Conservation (phyloP, 2,329 filamentous ascomycete genomes). For the Fusarium xylarioides region DNA sequence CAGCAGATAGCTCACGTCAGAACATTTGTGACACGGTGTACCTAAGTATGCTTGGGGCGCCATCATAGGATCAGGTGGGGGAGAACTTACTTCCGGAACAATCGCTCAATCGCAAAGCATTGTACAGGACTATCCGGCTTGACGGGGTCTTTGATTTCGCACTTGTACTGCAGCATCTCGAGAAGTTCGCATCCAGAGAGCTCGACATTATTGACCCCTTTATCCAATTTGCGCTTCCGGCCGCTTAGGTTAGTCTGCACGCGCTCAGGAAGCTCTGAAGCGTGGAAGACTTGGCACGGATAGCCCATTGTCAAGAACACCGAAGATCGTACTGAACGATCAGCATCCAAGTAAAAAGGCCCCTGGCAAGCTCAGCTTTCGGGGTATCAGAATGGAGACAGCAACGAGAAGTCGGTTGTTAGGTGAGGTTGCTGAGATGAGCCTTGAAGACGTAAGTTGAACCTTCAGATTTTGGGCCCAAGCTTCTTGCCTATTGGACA, state of each 20-base stretch:
- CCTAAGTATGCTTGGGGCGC: background rate
- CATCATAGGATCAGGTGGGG: background rate
- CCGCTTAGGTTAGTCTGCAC: constrained; percentile 60
- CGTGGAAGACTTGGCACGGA: constrained; percentile 64
- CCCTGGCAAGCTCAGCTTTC: background rate
- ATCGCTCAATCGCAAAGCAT: constrained; percentile 66
- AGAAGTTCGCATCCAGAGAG: constrained; percentile 65
- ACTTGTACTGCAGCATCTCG: constrained; percentile 69
- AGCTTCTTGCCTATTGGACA: constrained; percentile 17
- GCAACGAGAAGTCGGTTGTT: constrained; percentile 60
- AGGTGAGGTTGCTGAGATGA: constrained; percentile 64
- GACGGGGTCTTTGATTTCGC: constrained; percentile 61
- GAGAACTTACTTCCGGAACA: constrained; percentile 66
- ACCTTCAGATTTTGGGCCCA: constrained; percentile 7
- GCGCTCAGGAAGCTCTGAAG: constrained; percentile 58
- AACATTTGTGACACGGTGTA: background rate
- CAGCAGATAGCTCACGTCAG: constrained; percentile 6
- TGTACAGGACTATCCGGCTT: constrained; percentile 57
- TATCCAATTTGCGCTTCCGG: constrained; percentile 61
- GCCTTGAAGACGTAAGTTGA: constrained; percentile 66
- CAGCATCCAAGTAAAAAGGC: background rate
- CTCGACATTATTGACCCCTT: constrained; percentile 54
- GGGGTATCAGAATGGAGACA: constrained; percentile 46
- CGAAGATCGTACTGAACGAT: background rate
- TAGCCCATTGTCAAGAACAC: constrained; percentile 60